Percentiles rank a stretch among this genome's conserved stretches.
Evolutionary conservation across 148 eudicot species (phyloP).

Genomic region (Vaccinium vitisidaea): DNA sequence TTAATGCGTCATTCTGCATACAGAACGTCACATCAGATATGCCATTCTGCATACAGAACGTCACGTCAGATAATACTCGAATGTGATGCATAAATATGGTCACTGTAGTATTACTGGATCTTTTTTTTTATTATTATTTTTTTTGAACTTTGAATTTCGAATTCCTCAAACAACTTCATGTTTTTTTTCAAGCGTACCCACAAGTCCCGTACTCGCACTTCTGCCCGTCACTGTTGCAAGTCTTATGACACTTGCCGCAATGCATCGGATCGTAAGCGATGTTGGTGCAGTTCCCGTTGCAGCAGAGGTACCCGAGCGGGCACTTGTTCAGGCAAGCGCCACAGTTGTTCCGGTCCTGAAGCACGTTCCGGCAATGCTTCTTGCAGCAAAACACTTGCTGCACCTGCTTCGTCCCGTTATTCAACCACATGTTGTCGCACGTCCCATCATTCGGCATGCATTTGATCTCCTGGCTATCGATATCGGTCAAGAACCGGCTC

Average conservation of each 20-base stretch:
- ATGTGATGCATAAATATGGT: not conserved
- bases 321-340: slow-evolving; percentile 34
- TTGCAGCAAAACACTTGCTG: slow-evolving; percentile 32
- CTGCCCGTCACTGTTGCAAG: slow-evolving; percentile 16
- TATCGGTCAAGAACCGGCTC: slow-evolving; percentile 23
- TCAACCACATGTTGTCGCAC: slow-evolving; percentile 34
- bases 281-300: slow-evolving; percentile 27
- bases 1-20: not conserved
- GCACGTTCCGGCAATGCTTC: slow-evolving; percentile 42
- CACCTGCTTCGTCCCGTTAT: slow-evolving; percentile 27
- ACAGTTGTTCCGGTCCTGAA: slow-evolving; percentile 32
- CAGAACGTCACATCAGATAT: not conserved
- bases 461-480: slow-evolving; percentile 33
- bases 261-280: slow-evolving; percentile 5
- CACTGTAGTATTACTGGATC: not conserved
- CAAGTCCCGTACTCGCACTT: slow-evolving; percentile 32
- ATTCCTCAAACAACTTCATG: not conserved
- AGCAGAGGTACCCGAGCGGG: slow-evolving; percentile 19
- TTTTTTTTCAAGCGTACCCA: slow-evolving; percentile 31
- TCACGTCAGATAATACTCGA: not conserved
- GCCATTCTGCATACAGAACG: not conserved
- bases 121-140: too few relatives aligned
- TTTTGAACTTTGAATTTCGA: not conserved
- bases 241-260: slow-evolving; percentile 33
- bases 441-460: slow-evolving; percentile 19